These are phyloP conservation scores for Saccharomycopsis fibuligera DNA, from an alignment of 805 yeast species.

Conservation along the genomic window DNA sequence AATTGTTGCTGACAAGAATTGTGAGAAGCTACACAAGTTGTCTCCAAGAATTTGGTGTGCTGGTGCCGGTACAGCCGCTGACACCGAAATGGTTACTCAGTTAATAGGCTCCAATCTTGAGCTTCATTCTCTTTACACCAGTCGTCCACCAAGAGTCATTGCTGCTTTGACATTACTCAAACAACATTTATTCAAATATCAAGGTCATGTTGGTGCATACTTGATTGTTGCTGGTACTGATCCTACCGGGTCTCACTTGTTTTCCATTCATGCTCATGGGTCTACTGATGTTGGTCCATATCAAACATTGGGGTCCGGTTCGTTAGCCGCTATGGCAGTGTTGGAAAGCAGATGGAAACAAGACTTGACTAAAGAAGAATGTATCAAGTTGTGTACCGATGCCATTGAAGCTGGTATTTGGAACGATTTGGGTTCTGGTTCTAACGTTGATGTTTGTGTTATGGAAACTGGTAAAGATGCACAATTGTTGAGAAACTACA, in stretches of 20 bases:
- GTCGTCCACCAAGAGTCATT: slow-evolving; percentile 87
- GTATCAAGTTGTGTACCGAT: slow-evolving; percentile 82
- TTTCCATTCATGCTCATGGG: slow-evolving; percentile 95
- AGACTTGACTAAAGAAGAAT: slow-evolving; percentile 77
- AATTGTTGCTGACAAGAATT: slow-evolving; percentile 96
- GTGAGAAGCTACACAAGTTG: slow-evolving; percentile 87
- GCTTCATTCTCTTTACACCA: slow-evolving; percentile 76
- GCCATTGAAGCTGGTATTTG: slow-evolving; percentile 98
- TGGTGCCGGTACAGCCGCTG: slow-evolving; percentile 99
- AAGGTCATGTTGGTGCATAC: slow-evolving; percentile 96
- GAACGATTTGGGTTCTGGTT: slow-evolving; percentile 98
- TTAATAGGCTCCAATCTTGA: slow-evolving; percentile 86
- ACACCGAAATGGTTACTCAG: slow-evolving; percentile 96
- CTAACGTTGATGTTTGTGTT: slow-evolving; percentile 95
- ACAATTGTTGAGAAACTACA: slow-evolving; percentile 72
- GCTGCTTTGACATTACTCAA: slow-evolving; percentile 89
- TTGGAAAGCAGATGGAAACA: slow-evolving; percentile 83
- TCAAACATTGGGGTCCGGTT: slow-evolving; percentile 91
- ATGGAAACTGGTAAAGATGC: slow-evolving; percentile 94
- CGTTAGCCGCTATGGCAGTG: slow-evolving; percentile 97
- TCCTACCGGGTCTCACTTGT: slow-evolving; percentile 90
- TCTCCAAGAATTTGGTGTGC: slow-evolving; percentile 98
- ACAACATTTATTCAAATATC: slow-evolving; percentile 94
- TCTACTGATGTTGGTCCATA: slow-evolving; percentile 94
- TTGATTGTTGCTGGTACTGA: slow-evolving; percentile 97